Evolutionary conservation across 2,329 filamentous ascomycete genomes (phyloP), one percentile per base, ranked within the genome.

Genomic region (Pseudogymnoascus sp.): DNA sequence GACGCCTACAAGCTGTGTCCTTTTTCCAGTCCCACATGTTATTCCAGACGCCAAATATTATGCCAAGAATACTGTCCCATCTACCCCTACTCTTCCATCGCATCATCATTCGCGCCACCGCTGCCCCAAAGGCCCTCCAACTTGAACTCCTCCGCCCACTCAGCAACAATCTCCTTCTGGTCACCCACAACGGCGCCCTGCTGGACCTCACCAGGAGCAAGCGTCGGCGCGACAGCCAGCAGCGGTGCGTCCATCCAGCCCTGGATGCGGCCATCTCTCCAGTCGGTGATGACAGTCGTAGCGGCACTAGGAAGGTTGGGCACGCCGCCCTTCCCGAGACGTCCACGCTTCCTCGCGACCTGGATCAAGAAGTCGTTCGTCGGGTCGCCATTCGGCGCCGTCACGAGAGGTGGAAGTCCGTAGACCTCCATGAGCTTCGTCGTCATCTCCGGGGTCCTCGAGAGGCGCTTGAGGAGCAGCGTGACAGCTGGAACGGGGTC

Each of bases 111-210:
- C 52, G 63, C 64, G n/a, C 64, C 67, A 16, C 62, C 68, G 10
- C 52, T 55, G 10, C 90, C 92, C 89, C 90, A 97, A 12, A 99
- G 77, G 1, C 91, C 94, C 65, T 97, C 94, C 7, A 99, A 81
- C 78, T 93, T 92, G 77, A 99, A 97, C 76, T 97, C 93, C 70
- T 90, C 86, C 6, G 92, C 90, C 92, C 93, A 96, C 74, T 95
- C 88, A 10, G 88, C 90, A 62, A 97, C 92, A 73, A 97, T 91
- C 76, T 91, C 78, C 79, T 95, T 92, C 74, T 95, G 86, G 67
- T 91, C 85, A 65, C 83, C 80, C 68, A 79, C 73, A 61, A 78
- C 74, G 60, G 78, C 76, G 61, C 80, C 75, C 64, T 80, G 76
- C 60, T 75, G 74, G 7, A 71, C 74, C 49, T 74, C 74, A 66